These are phyloP conservation scores for Beauveria sp. DNA, from an alignment of 2,329 filamentous ascomycete genomes.

Conservation along the genomic window DNA sequence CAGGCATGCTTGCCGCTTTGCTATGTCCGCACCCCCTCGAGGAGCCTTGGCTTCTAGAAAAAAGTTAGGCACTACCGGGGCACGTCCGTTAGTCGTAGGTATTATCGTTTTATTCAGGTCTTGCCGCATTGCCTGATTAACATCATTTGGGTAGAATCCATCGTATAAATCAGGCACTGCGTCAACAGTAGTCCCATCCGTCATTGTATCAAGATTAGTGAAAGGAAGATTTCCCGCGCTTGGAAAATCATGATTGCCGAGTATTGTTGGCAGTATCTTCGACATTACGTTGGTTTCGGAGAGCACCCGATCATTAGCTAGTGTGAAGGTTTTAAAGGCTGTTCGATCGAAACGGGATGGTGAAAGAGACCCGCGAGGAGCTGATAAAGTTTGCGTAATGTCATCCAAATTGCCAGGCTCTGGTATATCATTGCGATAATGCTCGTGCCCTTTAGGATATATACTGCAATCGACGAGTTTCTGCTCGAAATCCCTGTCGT, in stretches of 20 bases:
- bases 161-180: conserved; percentile 27
- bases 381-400: neutral
- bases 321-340: conserved; percentile 22
- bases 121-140: conserved; percentile 16
- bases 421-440: neutral
- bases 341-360: conserved; percentile 25
- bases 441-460: conserved; percentile 16
- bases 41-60: conserved; percentile 34
- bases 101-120: neutral
- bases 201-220: conserved; percentile 28
- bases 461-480: conserved; percentile 28
- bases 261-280: conserved; percentile 26
- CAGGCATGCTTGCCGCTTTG: conserved; percentile 27
- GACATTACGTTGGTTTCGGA: conserved; percentile 28
- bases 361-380: conserved; percentile 25
- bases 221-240: neutral
- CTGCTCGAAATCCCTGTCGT: conserved; percentile 28
- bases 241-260: conserved; percentile 6
- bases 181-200: conserved; percentile 21
- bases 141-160: conserved; percentile 20
- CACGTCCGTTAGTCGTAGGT: neutral
- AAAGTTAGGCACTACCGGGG: conserved; percentile 31
- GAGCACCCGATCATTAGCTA: conserved; percentile 20
- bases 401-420: neutral
- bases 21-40: conserved; percentile 19